phyloP scores from a whole-genome alignment of 2,329 filamentous ascomycete species.

The Phoma herbarum region DNA sequence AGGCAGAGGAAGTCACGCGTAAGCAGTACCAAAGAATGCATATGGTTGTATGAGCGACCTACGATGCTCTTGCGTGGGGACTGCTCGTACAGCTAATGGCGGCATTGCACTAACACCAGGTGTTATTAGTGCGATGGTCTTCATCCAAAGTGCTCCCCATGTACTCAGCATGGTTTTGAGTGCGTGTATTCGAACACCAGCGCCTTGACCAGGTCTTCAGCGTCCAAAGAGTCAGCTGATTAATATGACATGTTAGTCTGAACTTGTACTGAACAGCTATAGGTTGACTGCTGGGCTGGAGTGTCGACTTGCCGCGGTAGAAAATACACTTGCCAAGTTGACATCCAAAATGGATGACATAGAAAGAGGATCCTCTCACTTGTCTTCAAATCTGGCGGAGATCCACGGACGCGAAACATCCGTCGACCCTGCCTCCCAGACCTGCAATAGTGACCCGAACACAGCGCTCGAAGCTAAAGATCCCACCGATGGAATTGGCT shows the following conservation, averaged over 20 bases:
- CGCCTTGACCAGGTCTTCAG: not conserved
- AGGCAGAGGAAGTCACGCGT: not conserved
- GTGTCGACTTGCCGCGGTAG: not conserved
- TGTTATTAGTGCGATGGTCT: not conserved
- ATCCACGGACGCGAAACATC: no score
- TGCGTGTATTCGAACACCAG: not conserved
- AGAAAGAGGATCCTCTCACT: not conserved
- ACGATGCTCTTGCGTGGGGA: not conserved
- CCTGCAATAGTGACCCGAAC: no score
- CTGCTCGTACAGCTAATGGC: not conserved
- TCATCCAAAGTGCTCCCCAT: not conserved
- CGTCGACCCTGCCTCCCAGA: no score
- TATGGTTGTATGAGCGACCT: not conserved
- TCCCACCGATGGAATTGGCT: no score
- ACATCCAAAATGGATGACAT: not conserved
- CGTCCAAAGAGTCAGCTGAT: not conserved
- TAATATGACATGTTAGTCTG: not conserved
- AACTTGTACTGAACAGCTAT: not conserved
- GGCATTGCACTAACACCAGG: not conserved
- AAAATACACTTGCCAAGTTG: not conserved
- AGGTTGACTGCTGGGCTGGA: not conserved
- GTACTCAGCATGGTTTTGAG: not conserved
- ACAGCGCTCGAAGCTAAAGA: no score
- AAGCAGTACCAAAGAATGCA: not conserved
- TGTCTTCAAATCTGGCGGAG: not conserved